phyloP scores from a whole-genome alignment of 495 filamentous ascomycete genomes.

The Echria macrotheca region DNA sequence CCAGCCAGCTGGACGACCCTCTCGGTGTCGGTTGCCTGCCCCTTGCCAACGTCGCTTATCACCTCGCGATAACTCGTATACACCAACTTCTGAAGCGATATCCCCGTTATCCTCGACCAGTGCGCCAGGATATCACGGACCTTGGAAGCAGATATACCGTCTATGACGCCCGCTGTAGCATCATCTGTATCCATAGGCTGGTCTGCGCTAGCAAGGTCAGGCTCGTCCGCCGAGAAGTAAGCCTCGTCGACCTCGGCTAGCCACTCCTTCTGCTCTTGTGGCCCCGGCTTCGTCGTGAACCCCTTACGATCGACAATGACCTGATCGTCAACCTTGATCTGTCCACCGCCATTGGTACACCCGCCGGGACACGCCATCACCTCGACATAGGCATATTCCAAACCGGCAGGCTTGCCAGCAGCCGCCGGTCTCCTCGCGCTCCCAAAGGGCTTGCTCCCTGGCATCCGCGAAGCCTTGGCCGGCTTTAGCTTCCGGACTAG shows the following conservation, averaged over 20 bases:
- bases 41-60: constrained; percentile 89
- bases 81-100: constrained; percentile 65
- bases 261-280: constrained; percentile 80
- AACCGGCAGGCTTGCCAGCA: constrained; percentile 34
- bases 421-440: constrained; percentile 43
- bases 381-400: constrained; percentile 84
- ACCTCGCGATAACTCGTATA: constrained; percentile 87
- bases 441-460: constrained; percentile 55
- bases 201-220: constrained; percentile 35
- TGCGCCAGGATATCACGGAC: constrained; percentile 57
- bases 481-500: constrained; percentile 87
- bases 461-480: constrained; percentile 64
- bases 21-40: constrained; percentile 62
- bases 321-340: constrained; percentile 83
- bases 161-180: constrained; percentile 36
- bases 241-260: constrained; percentile 83
- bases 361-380: constrained; percentile 99
- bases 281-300: constrained; percentile 50
- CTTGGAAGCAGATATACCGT: constrained; percentile 51
- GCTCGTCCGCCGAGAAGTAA: constrained; percentile 78
- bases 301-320: constrained; percentile 40
- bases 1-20: constrained; percentile 83
- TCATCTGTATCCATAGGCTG: constrained; percentile 19
- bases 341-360: constrained; percentile 94
- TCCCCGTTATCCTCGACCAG: constrained; percentile 68